Evolutionary conservation across 495 filamentous ascomycete species (phyloP), one percentile per base, ranked within the genome.

Genomic region (Podospora bellae-mahoneyi): DNA sequence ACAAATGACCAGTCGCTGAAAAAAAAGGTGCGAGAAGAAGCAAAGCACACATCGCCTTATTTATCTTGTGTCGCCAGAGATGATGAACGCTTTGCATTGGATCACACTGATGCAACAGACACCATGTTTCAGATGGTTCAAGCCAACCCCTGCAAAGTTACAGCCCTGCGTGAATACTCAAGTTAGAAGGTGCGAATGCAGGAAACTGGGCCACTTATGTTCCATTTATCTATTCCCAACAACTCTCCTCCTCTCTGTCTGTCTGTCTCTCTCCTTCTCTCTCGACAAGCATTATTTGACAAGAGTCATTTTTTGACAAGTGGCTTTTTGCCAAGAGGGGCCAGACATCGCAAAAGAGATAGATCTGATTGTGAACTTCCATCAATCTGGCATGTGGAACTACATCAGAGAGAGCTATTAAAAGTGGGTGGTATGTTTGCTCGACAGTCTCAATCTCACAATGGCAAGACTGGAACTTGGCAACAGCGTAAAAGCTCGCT

Each of bases 81-180:
- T 58, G 19, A 9, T 58, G 39, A 58, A 13, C 23, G 59, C 39
- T 53, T 39, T 54, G 32, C 23, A 64, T 56, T 68, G 66, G 59
- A 68, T 68, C 54, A 64, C 60, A 19, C 16, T 74, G 68, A 66
- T 64, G 68, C 68, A 66, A 66, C 64, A 64, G 62, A 68, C 59
- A 62, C 28, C 56, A 54, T 69, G 71, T 72, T 72, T 72, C 71
- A 69, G 63, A 67, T 62, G 48, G 60, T 5, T 62, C 55, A 64
- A 65, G 53, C 26, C 32, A 26, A 10, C 32, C 28, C 20, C 59
- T 48, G 39, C 39, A 48, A 48, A 48, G 39, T 27, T 58, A 5
- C 56, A 20, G 19, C 56, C 10, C 56, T 27, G 9, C 56, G 56
- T 58, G 56, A 27, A 58, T 58, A 27, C 23, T 58, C 16, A 58